Evolutionary conservation across 345 rosid genomes (phyloP).

Genomic region (Gossypium sturtianum): DNA sequence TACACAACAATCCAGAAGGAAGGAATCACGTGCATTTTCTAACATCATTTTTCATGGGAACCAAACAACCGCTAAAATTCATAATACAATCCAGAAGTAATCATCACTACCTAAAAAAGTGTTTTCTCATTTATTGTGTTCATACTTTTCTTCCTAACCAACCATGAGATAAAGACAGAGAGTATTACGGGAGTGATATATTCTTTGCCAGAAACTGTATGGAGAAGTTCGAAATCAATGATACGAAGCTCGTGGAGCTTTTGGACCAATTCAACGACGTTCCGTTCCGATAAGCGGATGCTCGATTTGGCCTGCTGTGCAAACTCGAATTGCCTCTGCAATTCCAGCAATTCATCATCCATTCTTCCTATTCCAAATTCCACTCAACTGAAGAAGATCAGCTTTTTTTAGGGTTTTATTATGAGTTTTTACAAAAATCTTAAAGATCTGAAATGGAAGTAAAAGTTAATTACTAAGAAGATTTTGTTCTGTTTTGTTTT

Average conservation of each 20-base stretch:
- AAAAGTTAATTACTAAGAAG: background rate
- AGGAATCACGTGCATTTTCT: background rate
- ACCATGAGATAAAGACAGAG: slow-evolving; percentile 5
- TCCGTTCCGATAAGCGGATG: slow-evolving; percentile 80
- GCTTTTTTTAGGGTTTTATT: background rate
- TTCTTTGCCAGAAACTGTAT: slow-evolving; percentile 93
- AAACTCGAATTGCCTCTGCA: slow-evolving; percentile 87
- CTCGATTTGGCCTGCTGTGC: slow-evolving; percentile 93
- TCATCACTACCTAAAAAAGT: background rate
- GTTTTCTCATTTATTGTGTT: background rate
- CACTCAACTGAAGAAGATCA: background rate
- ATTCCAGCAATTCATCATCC: slow-evolving; percentile 86
- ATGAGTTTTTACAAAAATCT: background rate
- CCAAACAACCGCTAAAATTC: background rate
- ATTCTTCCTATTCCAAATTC: slow-evolving; percentile 22
- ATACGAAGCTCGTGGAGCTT: slow-evolving; percentile 90
- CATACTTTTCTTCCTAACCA: slow-evolving; percentile 2
- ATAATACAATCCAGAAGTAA: background rate
- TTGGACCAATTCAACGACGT: slow-evolving; percentile 93
- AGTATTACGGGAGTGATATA: slow-evolving; percentile 71
- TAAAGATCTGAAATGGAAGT: background rate
- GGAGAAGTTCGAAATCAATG: slow-evolving; percentile 95
- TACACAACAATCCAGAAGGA: background rate
- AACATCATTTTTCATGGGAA: background rate
- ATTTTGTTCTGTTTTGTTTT: background rate